phyloP scores from a whole-genome alignment of 805 yeast species.

The Candida sphagnicola region DNA sequence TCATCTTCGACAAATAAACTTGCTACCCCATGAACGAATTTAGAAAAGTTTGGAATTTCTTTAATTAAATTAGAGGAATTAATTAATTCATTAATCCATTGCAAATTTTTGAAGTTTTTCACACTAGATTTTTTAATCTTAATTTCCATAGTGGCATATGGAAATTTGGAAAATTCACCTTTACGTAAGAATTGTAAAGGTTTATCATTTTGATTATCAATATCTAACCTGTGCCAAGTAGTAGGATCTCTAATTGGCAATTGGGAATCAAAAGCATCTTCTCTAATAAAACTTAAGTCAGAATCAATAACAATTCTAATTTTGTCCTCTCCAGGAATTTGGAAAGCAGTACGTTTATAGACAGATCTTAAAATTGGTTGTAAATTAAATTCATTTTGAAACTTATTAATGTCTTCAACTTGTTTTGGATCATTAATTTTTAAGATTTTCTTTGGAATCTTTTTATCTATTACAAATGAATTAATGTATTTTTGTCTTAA shows the following conservation, averaged over 20 bases:
- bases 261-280: slow-evolving; percentile 78
- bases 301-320: slow-evolving; percentile 88
- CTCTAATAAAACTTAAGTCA: slow-evolving; percentile 82
- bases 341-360: slow-evolving; percentile 92
- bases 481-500: slow-evolving; percentile 81
- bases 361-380: slow-evolving; percentile 86
- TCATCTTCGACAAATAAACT: slow-evolving; percentile 86
- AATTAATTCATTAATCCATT: slow-evolving; percentile 86
- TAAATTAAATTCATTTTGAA: slow-evolving; percentile 60
- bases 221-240: slow-evolving; percentile 89
- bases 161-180: slow-evolving; percentile 82
- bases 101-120: slow-evolving; percentile 38
- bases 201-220: slow-evolving; percentile 70
- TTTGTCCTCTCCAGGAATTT: slow-evolving; percentile 95
- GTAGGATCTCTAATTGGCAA: slow-evolving; percentile 87
- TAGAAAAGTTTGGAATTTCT: slow-evolving; percentile 91
- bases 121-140: slow-evolving; percentile 45
- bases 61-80: slow-evolving; percentile 73
- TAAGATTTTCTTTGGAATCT: slow-evolving; percentile 44
- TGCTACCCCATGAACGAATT: slow-evolving; percentile 90
- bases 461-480: slow-evolving; percentile 59
- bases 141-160: slow-evolving; percentile 85
- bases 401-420: slow-evolving; percentile 50
- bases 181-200: slow-evolving; percentile 74
- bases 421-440: slow-evolving; percentile 56